These are phyloP conservation scores for Peronospora farinosa DNA, from an alignment of 352 stramenopile species.

Conservation along the genomic window DNA sequence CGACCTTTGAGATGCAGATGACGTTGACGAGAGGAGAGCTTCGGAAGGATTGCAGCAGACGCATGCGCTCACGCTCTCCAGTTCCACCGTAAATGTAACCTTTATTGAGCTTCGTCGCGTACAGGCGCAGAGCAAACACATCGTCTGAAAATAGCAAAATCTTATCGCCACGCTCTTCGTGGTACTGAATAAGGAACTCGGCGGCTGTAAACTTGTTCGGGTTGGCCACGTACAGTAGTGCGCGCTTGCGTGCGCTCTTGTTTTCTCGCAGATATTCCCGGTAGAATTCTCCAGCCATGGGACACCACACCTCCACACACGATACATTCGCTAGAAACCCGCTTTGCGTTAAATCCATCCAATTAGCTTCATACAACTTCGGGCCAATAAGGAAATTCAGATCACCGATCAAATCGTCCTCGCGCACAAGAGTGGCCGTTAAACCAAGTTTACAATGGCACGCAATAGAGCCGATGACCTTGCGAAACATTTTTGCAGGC, in stretches of 20 bases:
- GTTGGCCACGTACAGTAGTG: conserved; percentile 98
- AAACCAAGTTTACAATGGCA: conserved; percentile 97
- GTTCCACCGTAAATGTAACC: conserved; percentile 96
- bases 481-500: conserved; percentile 98
- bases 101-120: conserved; percentile 88
- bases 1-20: conserved; percentile 92
- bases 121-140: conserved; percentile 94
- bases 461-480: conserved; percentile 90
- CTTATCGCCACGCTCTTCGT: conserved; percentile 97
- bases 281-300: conserved; percentile 98
- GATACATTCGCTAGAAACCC: conserved; percentile 97
- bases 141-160: conserved; percentile 99
- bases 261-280: conserved; percentile 81
- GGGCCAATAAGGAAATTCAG: conserved; percentile 99
- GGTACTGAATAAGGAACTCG: conserved; percentile 95
- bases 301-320: conserved; percentile 98
- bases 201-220: conserved; percentile 95
- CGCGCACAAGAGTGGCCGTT: conserved; percentile 97
- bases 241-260: conserved; percentile 85
- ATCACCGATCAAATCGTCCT: conserved; percentile 98
- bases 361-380: conserved; percentile 96
- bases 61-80: conserved; percentile 88
- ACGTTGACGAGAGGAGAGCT: conserved; percentile 83
- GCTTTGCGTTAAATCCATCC: conserved; percentile 98
- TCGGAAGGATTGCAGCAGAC: conserved; percentile 79